A percentile compares a stretch with the other conserved stretches of the same genome.
Conservation (phyloP, 164 flowering plant species). For the Vitis cinerea region DNA sequence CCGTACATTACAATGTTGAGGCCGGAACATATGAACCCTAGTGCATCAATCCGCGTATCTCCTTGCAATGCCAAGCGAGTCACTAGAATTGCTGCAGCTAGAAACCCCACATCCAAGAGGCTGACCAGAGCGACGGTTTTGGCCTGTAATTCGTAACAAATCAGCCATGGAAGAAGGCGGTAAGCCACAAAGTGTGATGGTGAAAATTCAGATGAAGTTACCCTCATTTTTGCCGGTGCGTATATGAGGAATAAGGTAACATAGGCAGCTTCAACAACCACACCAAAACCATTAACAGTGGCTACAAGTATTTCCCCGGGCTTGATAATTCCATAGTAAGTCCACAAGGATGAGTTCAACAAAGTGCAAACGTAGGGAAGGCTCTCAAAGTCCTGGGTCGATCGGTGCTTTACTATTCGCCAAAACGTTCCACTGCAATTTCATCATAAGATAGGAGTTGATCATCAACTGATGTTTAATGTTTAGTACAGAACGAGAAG, state of each 20-base stretch:
- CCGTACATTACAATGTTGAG: conserved; percentile 52
- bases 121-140: conserved; percentile 26
- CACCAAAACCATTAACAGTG: conserved; percentile 53
- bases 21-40: conserved; percentile 37
- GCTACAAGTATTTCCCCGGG: conserved; percentile 35
- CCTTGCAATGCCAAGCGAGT: conserved; percentile 33
- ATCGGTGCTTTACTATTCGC: conserved; percentile 33
- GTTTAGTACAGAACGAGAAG: too few species aligned
- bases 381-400: conserved; percentile 48
- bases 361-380: conserved; percentile 50
- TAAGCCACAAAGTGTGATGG: too few species aligned
- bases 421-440: conserved; percentile 36
- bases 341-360: conserved; percentile 41
- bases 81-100: conserved; percentile 23
- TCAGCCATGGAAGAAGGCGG: not conserved
- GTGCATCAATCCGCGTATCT: conserved; percentile 20
- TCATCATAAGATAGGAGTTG: not conserved
- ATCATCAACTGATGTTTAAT: too few species aligned
- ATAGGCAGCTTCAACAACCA: conserved; percentile 31
- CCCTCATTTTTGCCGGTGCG: conserved; percentile 36
- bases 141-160: conserved; percentile 16
- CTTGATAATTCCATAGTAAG: conserved; percentile 43
- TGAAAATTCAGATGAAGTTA: not conserved
- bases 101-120: conserved; percentile 29
- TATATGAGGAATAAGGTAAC: conserved; percentile 38